Conservation (phyloP, 768 basidiomycete genomes). For the Lepiota brunneoincarnata region DNA sequence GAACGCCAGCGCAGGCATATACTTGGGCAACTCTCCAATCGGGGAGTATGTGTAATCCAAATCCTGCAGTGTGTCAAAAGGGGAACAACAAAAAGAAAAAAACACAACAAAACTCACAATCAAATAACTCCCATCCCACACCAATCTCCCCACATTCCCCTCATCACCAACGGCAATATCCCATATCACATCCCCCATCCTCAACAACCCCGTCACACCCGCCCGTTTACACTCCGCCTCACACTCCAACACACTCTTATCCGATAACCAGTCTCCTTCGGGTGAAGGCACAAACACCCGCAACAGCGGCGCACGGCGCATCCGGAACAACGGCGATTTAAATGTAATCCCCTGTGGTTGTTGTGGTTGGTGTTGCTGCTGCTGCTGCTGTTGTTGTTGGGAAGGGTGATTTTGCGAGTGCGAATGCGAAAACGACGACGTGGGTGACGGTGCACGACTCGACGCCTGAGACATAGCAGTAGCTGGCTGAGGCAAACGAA, state of each 20-base stretch:
- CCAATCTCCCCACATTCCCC: slow-evolving; percentile 76
- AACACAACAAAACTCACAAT: slow-evolving; percentile 52
- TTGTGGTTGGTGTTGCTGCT: slow-evolving; percentile 2
- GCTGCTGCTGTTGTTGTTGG: slow-evolving; percentile 5
- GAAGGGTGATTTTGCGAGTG: slow-evolving; percentile 31
- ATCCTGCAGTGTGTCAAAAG: slow-evolving; percentile 48
- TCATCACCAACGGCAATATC: slow-evolving; percentile 85
- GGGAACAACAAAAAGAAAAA: not conserved
- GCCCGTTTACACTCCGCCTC: slow-evolving; percentile 76
- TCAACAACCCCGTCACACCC: slow-evolving; percentile 58
- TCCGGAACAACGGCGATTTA: slow-evolving; percentile 68
- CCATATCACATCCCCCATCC: slow-evolving; percentile 83
- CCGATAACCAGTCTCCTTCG: slow-evolving; percentile 84
- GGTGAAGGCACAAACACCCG: slow-evolving; percentile 84
- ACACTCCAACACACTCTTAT: slow-evolving; percentile 77
- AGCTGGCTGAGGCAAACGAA: slow-evolving; percentile 16
- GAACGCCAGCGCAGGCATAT: slow-evolving; percentile 77
- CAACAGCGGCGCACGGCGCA: slow-evolving; percentile 71
- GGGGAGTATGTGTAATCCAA: slow-evolving; percentile 80
- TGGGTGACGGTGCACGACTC: slow-evolving; percentile 70
- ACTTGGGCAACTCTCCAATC: slow-evolving; percentile 75
- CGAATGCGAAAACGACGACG: slow-evolving; percentile 46
- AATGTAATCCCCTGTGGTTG: slow-evolving; percentile 35
- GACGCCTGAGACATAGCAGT: slow-evolving; percentile 37
- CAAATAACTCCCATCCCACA: slow-evolving; percentile 89